Conservation (phyloP, 805 yeast species). For the Priceomyces melissophilus region DNA sequence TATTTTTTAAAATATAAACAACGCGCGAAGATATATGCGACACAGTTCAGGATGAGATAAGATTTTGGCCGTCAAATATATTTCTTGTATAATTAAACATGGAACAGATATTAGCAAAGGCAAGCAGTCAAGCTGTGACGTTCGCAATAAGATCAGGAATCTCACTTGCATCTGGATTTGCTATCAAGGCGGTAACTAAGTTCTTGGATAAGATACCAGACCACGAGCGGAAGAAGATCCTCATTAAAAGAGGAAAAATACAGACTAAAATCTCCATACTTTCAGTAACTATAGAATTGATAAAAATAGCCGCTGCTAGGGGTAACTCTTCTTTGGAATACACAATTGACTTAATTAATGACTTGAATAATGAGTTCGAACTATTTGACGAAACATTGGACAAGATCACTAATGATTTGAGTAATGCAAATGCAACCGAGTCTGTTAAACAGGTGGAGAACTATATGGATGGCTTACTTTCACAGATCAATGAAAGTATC, state of each 20-base stretch:
- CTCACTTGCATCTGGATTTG: constrained; percentile 70
- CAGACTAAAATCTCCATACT: constrained; percentile 59
- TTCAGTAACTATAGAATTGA: constrained; percentile 63
- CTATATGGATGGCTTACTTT: constrained; percentile 46
- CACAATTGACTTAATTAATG: constrained; percentile 51
- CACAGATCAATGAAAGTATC: constrained; percentile 60
- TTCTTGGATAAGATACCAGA: constrained; percentile 55
- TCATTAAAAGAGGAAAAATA: constrained; percentile 40
- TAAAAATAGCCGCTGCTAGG: constrained; percentile 57
- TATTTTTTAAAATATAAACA: constrained; percentile 2
- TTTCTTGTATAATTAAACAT: constrained; percentile 13
- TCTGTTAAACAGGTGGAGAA: constrained; percentile 46
- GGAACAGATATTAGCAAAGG: constrained; percentile 48
- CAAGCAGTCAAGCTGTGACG: constrained; percentile 75
- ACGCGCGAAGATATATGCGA: constrained; percentile 1
- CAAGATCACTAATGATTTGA: constrained; percentile 28
- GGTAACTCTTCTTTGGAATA: constrained; percentile 58
- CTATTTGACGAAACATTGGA: constrained; percentile 51
- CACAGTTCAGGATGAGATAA: neutral
- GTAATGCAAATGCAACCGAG: constrained; percentile 27
- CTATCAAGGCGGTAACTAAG: constrained; percentile 58
- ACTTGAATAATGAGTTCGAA: constrained; percentile 55
- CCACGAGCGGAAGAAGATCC: constrained; percentile 46
- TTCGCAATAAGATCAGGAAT: constrained; percentile 77
- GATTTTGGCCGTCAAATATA: neutral